These are phyloP conservation scores for Aspergillus biplanus DNA, from an alignment of 495 filamentous ascomycete species.

Conservation along the genomic window DNA sequence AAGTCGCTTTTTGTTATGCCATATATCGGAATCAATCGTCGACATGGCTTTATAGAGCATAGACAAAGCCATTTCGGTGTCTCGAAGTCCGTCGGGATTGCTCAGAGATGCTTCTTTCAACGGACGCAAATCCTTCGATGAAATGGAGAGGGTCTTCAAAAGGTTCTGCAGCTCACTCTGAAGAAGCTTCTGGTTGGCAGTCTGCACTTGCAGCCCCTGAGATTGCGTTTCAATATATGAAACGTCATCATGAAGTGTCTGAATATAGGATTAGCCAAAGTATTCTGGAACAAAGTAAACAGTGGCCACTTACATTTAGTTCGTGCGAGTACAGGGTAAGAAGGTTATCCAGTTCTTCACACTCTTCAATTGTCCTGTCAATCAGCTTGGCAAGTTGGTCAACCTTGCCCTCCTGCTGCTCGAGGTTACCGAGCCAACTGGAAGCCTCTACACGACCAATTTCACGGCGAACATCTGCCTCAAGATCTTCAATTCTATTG, in stretches of 20 bases:
- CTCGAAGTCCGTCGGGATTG: conserved; percentile 66
- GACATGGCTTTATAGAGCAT: conserved; percentile 91
- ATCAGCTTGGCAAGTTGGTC: conserved; percentile 81
- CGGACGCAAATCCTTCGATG: conserved; percentile 69
- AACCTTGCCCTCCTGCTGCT: conserved; percentile 87
- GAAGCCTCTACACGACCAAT: conserved; percentile 88
- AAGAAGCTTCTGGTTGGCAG: conserved; percentile 93
- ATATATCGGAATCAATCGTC: conserved; percentile 83
- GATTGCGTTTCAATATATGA: conserved; percentile 96
- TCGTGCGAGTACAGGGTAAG: conserved; percentile 94
- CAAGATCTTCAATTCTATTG: conserved; percentile 78
- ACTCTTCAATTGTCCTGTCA: conserved; percentile 87
- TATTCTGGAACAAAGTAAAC: not conserved
- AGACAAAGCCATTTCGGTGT: conserved; percentile 76
- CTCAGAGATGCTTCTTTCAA: conserved; percentile 76
- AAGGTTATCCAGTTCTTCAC: conserved; percentile 91
- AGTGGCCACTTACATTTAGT: conserved; percentile 69
- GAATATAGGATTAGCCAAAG: conserved; percentile 38
- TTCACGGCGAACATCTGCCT: conserved; percentile 82
- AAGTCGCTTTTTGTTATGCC: conserved; percentile 52
- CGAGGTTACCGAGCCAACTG: conserved; percentile 85
- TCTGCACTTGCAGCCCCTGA: conserved; percentile 94
- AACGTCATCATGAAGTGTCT: conserved; percentile 95
- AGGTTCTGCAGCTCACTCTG: conserved; percentile 83
- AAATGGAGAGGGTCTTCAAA: conserved; percentile 85